Evolutionary conservation across 2,329 filamentous ascomycete species (phyloP).

Genomic region (Aureobasidium subglaciale): DNA sequence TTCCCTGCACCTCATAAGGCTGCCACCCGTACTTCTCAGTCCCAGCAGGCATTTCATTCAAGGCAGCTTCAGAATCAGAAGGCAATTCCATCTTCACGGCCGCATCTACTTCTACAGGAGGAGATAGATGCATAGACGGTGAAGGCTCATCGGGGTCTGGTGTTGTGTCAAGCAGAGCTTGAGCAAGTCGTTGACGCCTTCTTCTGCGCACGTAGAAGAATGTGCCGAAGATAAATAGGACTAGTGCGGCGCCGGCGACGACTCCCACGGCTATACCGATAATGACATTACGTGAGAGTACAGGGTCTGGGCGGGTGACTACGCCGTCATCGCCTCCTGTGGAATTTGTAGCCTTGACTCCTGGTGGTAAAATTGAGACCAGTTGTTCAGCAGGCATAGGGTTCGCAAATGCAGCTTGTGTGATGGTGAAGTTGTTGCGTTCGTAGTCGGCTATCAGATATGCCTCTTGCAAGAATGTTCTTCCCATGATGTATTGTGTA

Average conservation of each 20-base stretch:
- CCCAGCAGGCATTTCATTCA: not conserved
- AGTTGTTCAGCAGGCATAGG: slow-evolving; percentile 29
- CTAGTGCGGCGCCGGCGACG: slow-evolving; percentile 20
- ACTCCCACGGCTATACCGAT: slow-evolving; percentile 29
- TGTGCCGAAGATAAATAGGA: slow-evolving; percentile 21
- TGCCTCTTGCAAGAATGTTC: slow-evolving; percentile 64
- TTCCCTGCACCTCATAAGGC: not conserved
- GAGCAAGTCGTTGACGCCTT: not conserved
- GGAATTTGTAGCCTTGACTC: slow-evolving; percentile 23
- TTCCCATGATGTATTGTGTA: slow-evolving; percentile 55
- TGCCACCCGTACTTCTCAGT: not conserved
- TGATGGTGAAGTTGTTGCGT: slow-evolving; percentile 39
- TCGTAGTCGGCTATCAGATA: slow-evolving; percentile 46
- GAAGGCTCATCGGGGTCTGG: not conserved
- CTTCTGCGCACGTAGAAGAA: not conserved
- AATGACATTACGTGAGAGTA: slow-evolving; percentile 26
- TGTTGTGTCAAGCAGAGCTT: not conserved
- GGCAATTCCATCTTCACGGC: not conserved
- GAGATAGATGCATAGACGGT: not conserved
- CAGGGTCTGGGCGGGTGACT: slow-evolving; percentile 15
- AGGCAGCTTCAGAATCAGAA: not conserved
- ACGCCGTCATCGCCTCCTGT: not conserved
- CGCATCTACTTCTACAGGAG: not conserved
- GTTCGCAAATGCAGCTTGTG: slow-evolving; percentile 30
- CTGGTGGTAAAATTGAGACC: slow-evolving; percentile 28